phyloP scores from a whole-genome alignment of 1,284 basidiomycete genomes.

The Cystobasidiaceae sp. region DNA sequence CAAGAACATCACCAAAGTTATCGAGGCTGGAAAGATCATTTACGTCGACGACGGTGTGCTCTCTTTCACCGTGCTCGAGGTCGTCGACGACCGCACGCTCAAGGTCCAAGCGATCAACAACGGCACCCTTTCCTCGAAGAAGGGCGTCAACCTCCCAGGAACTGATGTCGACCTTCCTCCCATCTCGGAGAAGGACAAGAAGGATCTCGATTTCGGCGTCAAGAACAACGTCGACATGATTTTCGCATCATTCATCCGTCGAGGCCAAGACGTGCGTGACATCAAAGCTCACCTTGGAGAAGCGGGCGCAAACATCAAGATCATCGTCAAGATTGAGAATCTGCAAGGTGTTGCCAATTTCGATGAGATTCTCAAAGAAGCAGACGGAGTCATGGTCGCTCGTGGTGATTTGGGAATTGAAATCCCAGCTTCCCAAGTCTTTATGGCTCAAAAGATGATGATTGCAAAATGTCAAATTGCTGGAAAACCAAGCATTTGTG shows the following conservation, averaged over 20 bases:
- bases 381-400: conserved; percentile 97
- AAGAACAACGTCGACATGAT: conserved; percentile 98
- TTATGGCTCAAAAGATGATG: conserved; percentile 99
- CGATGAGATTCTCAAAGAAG: conserved; percentile 87
- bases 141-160: conserved; percentile 99
- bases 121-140: conserved; percentile 88
- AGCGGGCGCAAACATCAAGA: conserved; percentile 88
- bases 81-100: conserved; percentile 64
- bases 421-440: conserved; percentile 95
- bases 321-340: conserved; percentile 98
- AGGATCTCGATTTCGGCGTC: conserved; percentile 90
- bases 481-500: conserved; percentile 97
- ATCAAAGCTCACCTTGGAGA: conserved; percentile 86
- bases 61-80: conserved; percentile 82
- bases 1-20: conserved; percentile 92
- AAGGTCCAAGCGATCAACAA: conserved; percentile 85
- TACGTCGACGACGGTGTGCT: conserved; percentile 97
- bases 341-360: conserved; percentile 96
- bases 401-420: conserved; percentile 97
- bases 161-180: conserved; percentile 96
- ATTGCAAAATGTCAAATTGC: conserved; percentile 95
- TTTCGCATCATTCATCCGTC: conserved; percentile 95
- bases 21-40: conserved; percentile 89
- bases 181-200: conserved; percentile 96
- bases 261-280: conserved; percentile 82